phyloP scores from a whole-genome alignment of 1,139 yeast species.

The Hansenula lynferdii region DNA sequence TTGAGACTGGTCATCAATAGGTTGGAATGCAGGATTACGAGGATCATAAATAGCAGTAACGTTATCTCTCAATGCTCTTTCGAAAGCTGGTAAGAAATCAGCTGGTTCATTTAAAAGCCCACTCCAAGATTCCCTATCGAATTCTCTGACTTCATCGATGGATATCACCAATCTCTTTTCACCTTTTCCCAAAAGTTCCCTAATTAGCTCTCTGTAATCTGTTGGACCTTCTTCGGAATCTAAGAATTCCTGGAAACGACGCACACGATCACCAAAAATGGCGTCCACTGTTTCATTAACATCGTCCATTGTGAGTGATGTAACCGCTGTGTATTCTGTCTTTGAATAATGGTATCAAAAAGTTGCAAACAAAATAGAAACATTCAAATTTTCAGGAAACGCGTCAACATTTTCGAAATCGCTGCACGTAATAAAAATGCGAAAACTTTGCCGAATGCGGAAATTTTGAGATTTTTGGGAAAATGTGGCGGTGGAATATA shows the following conservation, averaged over 20 bases:
- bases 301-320: conserved; percentile 14
- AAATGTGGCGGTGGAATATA: no score
- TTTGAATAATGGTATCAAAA: not conserved
- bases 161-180: conserved; percentile 69
- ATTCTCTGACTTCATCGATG: conserved; percentile 83
- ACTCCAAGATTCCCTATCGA: conserved; percentile 72
- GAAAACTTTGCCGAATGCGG: conserved; percentile 8
- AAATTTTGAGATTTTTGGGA: not conserved
- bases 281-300: conserved; percentile 32
- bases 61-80: conserved; percentile 80
- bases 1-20: conserved; percentile 55
- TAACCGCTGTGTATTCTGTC: no score
- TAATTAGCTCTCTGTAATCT: conserved; percentile 65
- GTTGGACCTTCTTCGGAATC: conserved; percentile 49
- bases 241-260: conserved; percentile 85
- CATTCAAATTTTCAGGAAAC: no score
- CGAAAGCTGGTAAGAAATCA: conserved; percentile 86
- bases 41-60: conserved; percentile 65
- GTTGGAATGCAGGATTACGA: conserved; percentile 41
- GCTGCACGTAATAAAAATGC: conserved; percentile 5
- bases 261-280: conserved; percentile 70
- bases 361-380: no score
- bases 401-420: not conserved
- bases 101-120: conserved; percentile 78
- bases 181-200: conserved; percentile 63